phyloP scores from a whole-genome alignment of 2,329 filamentous ascomycete species.

The Hymenoscyphus fructigenus region DNA sequence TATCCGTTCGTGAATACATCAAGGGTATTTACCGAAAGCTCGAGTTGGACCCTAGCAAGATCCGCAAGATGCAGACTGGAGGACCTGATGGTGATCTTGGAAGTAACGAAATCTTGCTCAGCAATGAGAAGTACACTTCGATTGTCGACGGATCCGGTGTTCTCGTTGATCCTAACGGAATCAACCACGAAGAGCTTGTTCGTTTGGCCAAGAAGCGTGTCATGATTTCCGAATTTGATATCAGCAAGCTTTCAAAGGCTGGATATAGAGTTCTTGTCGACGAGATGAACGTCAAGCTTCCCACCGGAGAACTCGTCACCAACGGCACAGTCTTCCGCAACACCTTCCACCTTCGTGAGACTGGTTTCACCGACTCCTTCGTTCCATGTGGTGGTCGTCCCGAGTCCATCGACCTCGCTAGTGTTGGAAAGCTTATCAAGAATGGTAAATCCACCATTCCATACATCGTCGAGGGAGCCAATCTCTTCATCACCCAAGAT shows the following conservation, averaged over 20 bases:
- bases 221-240: slow-evolving; percentile 89
- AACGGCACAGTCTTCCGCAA: slow-evolving; percentile 97
- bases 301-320: slow-evolving; percentile 78
- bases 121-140: slow-evolving; percentile 91
- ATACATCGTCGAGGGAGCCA: slow-evolving; percentile 97
- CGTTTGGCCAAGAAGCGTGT: slow-evolving; percentile 81
- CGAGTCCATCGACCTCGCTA: slow-evolving; percentile 91
- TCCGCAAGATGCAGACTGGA: slow-evolving; percentile 95
- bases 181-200: slow-evolving; percentile 79
- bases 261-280: slow-evolving; percentile 93
- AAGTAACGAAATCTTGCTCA: slow-evolving; percentile 94
- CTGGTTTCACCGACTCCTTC: slow-evolving; percentile 78
- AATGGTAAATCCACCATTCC: slow-evolving; percentile 85
- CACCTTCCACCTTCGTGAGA: slow-evolving; percentile 87
- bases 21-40: slow-evolving; percentile 97
- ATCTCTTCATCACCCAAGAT: slow-evolving; percentile 98
- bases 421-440: slow-evolving; percentile 82
- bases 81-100: slow-evolving; percentile 95
- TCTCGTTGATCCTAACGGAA: slow-evolving; percentile 85
- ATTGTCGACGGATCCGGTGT: slow-evolving; percentile 98
- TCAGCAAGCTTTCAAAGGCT: slow-evolving; percentile 78
- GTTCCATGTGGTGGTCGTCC: slow-evolving; percentile 96
- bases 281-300: slow-evolving; percentile 84
- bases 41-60: slow-evolving; percentile 78
- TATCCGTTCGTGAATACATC: slow-evolving; percentile 95